These are phyloP conservation scores for Cadophora sp. DNA, from an alignment of 2,329 filamentous ascomycete species.

Conservation along the genomic window DNA sequence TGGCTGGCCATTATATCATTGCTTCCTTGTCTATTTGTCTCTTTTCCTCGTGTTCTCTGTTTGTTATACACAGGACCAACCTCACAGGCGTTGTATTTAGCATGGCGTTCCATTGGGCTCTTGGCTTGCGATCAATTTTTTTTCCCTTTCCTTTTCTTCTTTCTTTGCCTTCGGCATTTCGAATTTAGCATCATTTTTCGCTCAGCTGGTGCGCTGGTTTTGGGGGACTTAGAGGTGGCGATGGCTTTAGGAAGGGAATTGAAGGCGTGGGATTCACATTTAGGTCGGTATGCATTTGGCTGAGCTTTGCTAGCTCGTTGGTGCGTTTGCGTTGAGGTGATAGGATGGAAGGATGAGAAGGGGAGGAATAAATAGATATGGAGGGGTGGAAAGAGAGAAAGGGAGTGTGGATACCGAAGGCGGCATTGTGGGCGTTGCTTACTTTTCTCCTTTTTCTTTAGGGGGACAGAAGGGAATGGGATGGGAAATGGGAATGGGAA, in stretches of 20 bases:
- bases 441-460: background rate
- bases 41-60: background rate
- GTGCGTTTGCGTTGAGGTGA: background rate
- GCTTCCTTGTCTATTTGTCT: conserved; percentile 11
- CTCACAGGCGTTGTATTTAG: conserved; percentile 21
- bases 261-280: background rate
- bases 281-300: background rate
- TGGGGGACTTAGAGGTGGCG: background rate
- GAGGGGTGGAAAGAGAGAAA: background rate
- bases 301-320: background rate
- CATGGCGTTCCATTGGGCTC: conserved; percentile 21
- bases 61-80: conserved; percentile 2
- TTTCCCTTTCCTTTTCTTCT: background rate
- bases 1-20: conserved; percentile 20
- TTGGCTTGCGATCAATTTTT: background rate
- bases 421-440: conserved; percentile 16
- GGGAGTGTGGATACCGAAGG: background rate
- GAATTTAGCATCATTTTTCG: conserved; percentile 1
- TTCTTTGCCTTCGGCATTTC: background rate
- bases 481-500: background rate
- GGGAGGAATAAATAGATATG: background rate
- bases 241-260: background rate
- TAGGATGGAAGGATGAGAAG: background rate
- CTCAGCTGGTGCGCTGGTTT: background rate
- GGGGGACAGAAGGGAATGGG: background rate